Percentiles rank a stretch among this genome's conserved stretches.
Conservation (phyloP, 2,329 filamentous ascomycete species). For the Talaromyces sp. region DNA sequence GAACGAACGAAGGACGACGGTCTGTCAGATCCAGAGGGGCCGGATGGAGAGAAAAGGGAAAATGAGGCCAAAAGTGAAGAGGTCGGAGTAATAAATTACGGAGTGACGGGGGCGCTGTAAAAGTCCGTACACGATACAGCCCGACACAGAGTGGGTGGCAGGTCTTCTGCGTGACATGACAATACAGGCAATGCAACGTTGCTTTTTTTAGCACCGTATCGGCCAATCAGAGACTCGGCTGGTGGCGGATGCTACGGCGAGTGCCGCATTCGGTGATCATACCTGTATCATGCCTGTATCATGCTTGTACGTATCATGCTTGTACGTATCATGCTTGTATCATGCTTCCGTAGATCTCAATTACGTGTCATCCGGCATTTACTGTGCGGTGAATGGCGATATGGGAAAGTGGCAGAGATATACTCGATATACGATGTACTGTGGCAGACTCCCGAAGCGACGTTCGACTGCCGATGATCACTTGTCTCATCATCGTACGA, state of each 20-base stretch:
- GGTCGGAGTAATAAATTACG: slow-evolving; percentile 3
- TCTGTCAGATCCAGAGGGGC: background rate
- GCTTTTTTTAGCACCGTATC: background rate
- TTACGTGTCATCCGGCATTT: too few relatives aligned
- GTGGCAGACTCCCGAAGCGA: too few relatives aligned
- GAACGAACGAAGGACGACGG: background rate
- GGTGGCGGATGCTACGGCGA: background rate
- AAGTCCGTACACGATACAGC: background rate
- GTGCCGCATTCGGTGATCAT: too few relatives aligned
- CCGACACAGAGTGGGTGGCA: background rate
- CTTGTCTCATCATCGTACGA: too few relatives aligned
- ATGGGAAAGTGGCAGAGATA: too few relatives aligned
- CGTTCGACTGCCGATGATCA: too few relatives aligned
- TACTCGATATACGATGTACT: too few relatives aligned
- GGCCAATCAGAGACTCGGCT: background rate
- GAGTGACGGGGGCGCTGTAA: background rate
- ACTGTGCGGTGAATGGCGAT: too few relatives aligned
- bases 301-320: too few relatives aligned
- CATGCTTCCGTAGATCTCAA: too few relatives aligned
- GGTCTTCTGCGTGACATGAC: background rate
- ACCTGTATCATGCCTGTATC: too few relatives aligned
- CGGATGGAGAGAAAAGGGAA: background rate
- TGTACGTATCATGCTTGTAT: too few relatives aligned
- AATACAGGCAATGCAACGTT: background rate
- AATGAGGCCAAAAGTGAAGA: background rate